A percentile compares a stretch with the other conserved stretches of the same genome.
Conservation (phyloP, 2,329 filamentous ascomycete genomes). For the Emergomyces pasteurianus region DNA sequence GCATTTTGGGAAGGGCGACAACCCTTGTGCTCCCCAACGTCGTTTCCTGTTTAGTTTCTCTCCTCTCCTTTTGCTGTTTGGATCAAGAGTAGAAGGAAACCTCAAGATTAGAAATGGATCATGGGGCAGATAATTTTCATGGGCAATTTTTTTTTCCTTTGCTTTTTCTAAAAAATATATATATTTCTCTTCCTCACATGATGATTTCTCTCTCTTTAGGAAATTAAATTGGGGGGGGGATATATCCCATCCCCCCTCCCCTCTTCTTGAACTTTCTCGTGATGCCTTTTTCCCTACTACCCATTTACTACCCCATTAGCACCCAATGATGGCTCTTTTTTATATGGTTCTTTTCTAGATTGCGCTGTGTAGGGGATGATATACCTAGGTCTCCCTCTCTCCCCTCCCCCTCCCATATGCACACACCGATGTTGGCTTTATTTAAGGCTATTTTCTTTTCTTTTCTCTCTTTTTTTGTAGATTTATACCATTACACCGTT, state of each 20-base stretch:
- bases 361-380: background rate
- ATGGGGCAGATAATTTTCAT: background rate
- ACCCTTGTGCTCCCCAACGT: background rate
- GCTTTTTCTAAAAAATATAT: too few species aligned
- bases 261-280: background rate
- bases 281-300: background rate
- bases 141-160: background rate
- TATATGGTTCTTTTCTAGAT: background rate
- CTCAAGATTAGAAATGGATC: background rate
- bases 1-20: background rate
- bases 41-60: background rate
- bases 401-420: background rate
- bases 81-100: background rate
- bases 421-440: background rate
- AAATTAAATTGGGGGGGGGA: too few species aligned
- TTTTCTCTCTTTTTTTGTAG: background rate
- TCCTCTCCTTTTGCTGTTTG: background rate
- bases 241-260: too few species aligned
- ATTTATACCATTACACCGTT: background rate
- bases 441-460: background rate
- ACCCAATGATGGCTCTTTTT: background rate
- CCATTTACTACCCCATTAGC: background rate
- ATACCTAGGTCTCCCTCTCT: background rate
- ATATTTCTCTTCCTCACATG: background rate
- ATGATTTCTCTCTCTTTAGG: background rate